Evolutionary conservation across 73 alveolate genomes (phyloP).

Genomic region (Paramecium primaurelia): DNA sequence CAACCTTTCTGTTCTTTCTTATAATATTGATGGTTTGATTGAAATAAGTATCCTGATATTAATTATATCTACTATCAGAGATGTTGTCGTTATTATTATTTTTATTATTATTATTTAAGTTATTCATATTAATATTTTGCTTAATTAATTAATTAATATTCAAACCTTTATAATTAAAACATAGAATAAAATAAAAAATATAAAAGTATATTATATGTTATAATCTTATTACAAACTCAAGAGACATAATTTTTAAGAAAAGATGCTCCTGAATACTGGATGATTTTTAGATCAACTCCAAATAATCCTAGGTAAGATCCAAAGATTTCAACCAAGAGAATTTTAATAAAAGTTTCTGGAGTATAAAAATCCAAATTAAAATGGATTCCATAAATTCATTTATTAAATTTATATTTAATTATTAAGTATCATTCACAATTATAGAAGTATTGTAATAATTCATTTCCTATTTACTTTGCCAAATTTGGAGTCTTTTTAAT

Average conservation of each 20-base stretch:
- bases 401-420: neutral
- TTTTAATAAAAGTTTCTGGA: conserved; percentile 95
- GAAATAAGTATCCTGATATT: neutral
- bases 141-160: neutral
- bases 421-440: conserved; percentile 4
- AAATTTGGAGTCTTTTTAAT: conserved; percentile 21
- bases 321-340: conserved; percentile 95
- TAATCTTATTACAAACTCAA: neutral
- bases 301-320: conserved; percentile 93
- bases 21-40: neutral
- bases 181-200: neutral
- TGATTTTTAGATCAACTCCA: conserved; percentile 93
- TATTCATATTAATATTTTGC: neutral
- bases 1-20: neutral
- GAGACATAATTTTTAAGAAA: conserved; percentile 34
- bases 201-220: neutral
- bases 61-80: neutral
- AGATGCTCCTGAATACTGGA: conserved; percentile 75
- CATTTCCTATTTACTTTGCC: conserved; percentile 36
- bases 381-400: neutral
- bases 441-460: neutral
- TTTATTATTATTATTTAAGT: neutral
- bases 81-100: neutral
- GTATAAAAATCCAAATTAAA: conserved; percentile 87
- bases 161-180: neutral